phyloP scores from a whole-genome alignment of 352 stramenopile genomes.

The Phytopythium delawarense region DNA sequence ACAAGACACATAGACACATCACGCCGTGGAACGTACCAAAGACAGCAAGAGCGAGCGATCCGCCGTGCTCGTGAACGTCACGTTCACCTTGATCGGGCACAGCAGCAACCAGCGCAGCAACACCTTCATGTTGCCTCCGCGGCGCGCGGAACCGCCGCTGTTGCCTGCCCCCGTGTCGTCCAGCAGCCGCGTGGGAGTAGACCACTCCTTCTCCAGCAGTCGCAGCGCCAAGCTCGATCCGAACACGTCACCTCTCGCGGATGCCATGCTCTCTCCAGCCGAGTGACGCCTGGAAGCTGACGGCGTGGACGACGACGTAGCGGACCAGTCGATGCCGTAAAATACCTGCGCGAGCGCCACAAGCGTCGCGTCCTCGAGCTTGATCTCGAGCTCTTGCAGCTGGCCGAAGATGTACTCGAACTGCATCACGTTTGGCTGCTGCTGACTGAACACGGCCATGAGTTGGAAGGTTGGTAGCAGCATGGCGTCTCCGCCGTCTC shows the following conservation, averaged over 20 bases:
- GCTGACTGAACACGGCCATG: conserved; percentile 68
- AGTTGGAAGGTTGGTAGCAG: conserved; percentile 76
- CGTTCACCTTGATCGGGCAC: conserved; percentile 83
- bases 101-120: conserved; percentile 74
- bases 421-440: conserved; percentile 58
- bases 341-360: conserved; percentile 75
- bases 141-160: conserved; percentile 20
- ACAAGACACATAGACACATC: background rate
- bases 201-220: conserved; percentile 55
- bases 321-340: conserved; percentile 63
- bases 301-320: background rate
- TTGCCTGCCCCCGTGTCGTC: conserved; percentile 18
- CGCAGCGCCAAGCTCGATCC: conserved; percentile 49
- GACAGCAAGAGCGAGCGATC: conserved; percentile 81
- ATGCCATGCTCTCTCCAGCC: background rate
- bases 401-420: conserved; percentile 88
- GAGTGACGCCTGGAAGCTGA: background rate
- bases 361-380: conserved; percentile 75
- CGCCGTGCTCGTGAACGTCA: conserved; percentile 85
- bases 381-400: conserved; percentile 84
- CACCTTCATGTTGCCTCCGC: conserved; percentile 67
- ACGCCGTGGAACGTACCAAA: conserved; percentile 27
- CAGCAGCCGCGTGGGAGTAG: conserved; percentile 38
- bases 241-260: conserved; percentile 6
- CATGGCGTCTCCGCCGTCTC: conserved; percentile 20